These are phyloP conservation scores for Butyriboletus appendiculatus DNA, from an alignment of 1,284 basidiomycete species.

Conservation along the genomic window DNA sequence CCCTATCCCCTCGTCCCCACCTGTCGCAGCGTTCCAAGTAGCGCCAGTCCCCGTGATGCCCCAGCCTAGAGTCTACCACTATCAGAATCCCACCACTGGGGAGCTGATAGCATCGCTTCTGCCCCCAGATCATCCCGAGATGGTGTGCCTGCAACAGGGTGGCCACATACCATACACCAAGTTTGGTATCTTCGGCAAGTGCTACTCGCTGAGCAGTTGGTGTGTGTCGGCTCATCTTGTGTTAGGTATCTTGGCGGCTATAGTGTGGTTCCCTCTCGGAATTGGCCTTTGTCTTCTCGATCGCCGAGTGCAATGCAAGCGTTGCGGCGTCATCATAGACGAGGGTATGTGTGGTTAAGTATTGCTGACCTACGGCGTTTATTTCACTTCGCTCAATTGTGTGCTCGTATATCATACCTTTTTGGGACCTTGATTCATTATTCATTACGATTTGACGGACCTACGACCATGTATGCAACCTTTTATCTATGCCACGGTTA, in stretches of 20 bases:
- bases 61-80: constrained; percentile 37
- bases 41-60: constrained; percentile 30
- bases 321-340: constrained; percentile 47
- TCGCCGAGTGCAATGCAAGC: constrained; percentile 60
- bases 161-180: constrained; percentile 58
- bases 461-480: background rate
- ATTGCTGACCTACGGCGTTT: background rate
- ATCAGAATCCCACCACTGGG: constrained; percentile 48
- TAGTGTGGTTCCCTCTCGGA: constrained; percentile 82
- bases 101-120: constrained; percentile 52
- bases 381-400: background rate
- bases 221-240: background rate
- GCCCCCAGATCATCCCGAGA: constrained; percentile 76
- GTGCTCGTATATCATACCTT: background rate
- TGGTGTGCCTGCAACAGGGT: constrained; percentile 77
- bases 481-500: constrained; percentile 22
- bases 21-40: constrained; percentile 25
- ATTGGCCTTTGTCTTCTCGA: constrained; percentile 75
- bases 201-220: background rate
- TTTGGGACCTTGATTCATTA: background rate
- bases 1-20: constrained; percentile 7
- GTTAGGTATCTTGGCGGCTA: constrained; percentile 69
- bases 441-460: background rate
- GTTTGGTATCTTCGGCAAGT: constrained; percentile 68
- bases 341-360: constrained; percentile 39